Evolutionary conservation across 2,329 filamentous ascomycete species (phyloP), one percentile per base, ranked within the genome.

Genomic region (Talaromyces verruculosus): DNA sequence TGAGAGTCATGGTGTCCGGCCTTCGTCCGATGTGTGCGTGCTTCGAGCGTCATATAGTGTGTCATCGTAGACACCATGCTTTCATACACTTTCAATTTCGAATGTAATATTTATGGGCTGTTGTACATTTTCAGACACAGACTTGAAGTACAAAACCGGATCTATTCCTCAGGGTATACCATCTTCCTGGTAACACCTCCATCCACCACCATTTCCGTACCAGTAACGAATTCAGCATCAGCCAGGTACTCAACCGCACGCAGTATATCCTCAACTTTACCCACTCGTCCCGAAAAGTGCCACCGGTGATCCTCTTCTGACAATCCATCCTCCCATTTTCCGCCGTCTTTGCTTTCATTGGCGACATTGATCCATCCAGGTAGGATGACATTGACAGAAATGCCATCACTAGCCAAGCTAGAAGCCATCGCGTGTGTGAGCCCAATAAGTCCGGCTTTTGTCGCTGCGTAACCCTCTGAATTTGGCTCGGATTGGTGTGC

Each of bases 121-220:
- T 39, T 37, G n/a, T 39, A 39, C 10, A 37, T 37, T 57, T 5
- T 25, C 13, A 22, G 11, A 17, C 5, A 51, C 13, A 28, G 22
- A 5, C 19, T 47, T 25, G 1, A 19, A n/a, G 3, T 19, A 55
- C 28, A 22, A 35, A 37, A 6, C 0, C 41, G 28, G 22, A 28
- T 10, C 13, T 60, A 66, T 63, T 63, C 65, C 47, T 66, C 65
- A 41, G 65, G 66, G 43, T 64, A 66, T 17, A 68, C 60, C 66
- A 64, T 66, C 61, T 53, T 62, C 35, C 28, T 68, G 43, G 51
- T 64, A 39, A 64, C 57, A 59, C 58, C 62, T 39, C 61, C 67
- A 63, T 67, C 65, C 43, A 64, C 65, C 49, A 63, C 53, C 64
- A 67, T 63, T 35, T 65, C 64, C 3, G 65, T 66, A 7, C 65